Evolutionary conservation across 2,329 filamentous ascomycete species (phyloP), one percentile per base, ranked within the genome.

Genomic region (Fusarium sp.): DNA sequence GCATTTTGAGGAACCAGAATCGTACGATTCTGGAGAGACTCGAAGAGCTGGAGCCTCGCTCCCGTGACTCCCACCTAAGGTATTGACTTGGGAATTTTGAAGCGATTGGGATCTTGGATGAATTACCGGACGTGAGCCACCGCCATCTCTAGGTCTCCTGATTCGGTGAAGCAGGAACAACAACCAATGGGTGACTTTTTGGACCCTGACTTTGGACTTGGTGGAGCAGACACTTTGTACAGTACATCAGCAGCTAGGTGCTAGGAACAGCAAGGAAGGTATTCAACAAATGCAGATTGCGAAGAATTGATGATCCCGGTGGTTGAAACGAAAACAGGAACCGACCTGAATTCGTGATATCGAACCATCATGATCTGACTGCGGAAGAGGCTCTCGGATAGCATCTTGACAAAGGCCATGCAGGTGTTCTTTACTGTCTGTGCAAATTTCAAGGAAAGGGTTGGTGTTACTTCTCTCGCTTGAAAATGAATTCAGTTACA

Each of bases 321-420:
- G 59, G 20, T 29, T 20, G 35, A 53, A 27, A 54, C 39, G 46
- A 46, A 41, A 45, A 13, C 9, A 47, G 31, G 44, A 68, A 61
- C 44, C 46, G 50, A 53, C 25, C 13, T 18, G 53, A 56, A 62
- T 65, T 75, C 73, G 69, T 39, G 59, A 68, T 63, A 72, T 75
- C 74, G 75, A 76, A 76, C 75, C 73, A 76, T 68, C 38, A 76
- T 76, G 71, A 60, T n/a, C 74, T 73, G 74, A 76, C 62, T 42
- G 15, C 36, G 65, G 62, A 53, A 29, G 62, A 61, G 68, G 65
- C 54, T 72, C 54, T 68, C 25, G n/a, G 36, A 33, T 41, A 47
- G 38, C 3, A 46, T 42, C 7, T 52, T 10, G 33, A 38, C 25
- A 25, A 12, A 7, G 2, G 4, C 22, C 22, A 12, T 22, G 35